Base-by-base conservation (phyloP, 140 eudicot genomes). In the Anethum foeniculum region DNA sequence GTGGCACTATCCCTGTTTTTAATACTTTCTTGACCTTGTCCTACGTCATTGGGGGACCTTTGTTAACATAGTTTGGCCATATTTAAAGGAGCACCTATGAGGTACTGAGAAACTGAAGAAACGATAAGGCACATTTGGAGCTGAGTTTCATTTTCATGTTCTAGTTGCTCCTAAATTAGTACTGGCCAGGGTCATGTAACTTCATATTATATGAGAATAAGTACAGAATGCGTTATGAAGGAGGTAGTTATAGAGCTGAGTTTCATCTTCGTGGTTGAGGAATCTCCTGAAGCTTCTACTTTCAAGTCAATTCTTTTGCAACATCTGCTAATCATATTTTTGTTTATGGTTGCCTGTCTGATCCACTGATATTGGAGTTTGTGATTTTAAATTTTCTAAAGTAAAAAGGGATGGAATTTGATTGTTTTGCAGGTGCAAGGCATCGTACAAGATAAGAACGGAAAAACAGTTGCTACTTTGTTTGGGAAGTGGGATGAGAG, bases 401-500 rank as follows among this genome's bases (percentile, higher is more conserved):
- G 38, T 34, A 3, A 34, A 34, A 34, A 34, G 38, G 38, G 46
- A 49, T 5, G 25, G 30, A 46, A 56, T 28, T 68, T 49, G 80
- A 78, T 74, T 49, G 28, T 78, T 32, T 86, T 89, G 46, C 88
- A 94, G 98, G 98, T 94, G 23, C 98, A 94, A 81, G 98, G 98
- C 32, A 74, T 88, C 38, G 96, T 94, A 56, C 97, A 90, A 80
- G 98, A 94, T 79, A 88, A 79, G 78, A 89, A 83, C 84, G 97
- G 97, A 54, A 94, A 94, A 81, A 90, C 96, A 7, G 90, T 89
- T n/a, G 97, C 97, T 56, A 92, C 95, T 38, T 81, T 94, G 60
- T 92, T 92, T 68, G 98, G 98, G 19, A 94, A 94, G 83, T 94
- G 98, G 98, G 97, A 92, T 71, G 98, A 94, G 74, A 94, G 97